Evolutionary conservation across 169 alveolate genomes (phyloP).

Genomic region (Eimeria falciformis): DNA sequence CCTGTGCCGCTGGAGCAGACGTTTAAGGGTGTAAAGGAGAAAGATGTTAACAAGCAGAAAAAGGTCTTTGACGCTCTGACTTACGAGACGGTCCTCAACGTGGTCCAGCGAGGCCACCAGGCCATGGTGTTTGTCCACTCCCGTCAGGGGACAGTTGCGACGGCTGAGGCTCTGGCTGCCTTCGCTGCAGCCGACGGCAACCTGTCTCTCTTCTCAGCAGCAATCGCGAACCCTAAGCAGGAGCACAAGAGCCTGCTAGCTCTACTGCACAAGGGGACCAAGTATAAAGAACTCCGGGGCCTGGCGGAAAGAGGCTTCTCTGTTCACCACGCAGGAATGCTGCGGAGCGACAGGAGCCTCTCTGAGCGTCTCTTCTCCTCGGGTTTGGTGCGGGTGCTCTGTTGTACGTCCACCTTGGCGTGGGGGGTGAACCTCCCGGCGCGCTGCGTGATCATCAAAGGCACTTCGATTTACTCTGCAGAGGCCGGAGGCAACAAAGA

Average conservation of each 20-base stretch:
- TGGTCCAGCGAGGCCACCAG: constrained; percentile 90
- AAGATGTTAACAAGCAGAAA: constrained; percentile 92
- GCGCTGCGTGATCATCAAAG: constrained; percentile 99
- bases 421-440: constrained; percentile 99
- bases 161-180: constrained; percentile 88
- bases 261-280: not conserved
- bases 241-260: not conserved
- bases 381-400: constrained; percentile 95
- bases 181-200: not conserved
- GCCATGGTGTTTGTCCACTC: constrained; percentile 99
- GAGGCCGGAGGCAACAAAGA: constrained; percentile 97
- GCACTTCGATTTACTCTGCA: constrained; percentile 96
- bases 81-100: constrained; percentile 93
- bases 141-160: constrained; percentile 97
- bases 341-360: constrained; percentile 94
- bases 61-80: constrained; percentile 79
- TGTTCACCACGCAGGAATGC: constrained; percentile 99
- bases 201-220: not conserved
- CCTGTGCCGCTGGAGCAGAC: constrained; percentile 99
- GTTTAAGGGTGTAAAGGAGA: constrained; percentile 92
- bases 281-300: constrained; percentile 79
- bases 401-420: constrained; percentile 99
- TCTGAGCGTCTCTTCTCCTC: constrained; percentile 97
- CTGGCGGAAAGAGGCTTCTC: constrained; percentile 97
- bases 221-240: not conserved